A percentile compares a stretch with the other conserved stretches of the same genome.
Conservation (phyloP, 768 basidiomycete species). For the Roridomyces roridus region DNA sequence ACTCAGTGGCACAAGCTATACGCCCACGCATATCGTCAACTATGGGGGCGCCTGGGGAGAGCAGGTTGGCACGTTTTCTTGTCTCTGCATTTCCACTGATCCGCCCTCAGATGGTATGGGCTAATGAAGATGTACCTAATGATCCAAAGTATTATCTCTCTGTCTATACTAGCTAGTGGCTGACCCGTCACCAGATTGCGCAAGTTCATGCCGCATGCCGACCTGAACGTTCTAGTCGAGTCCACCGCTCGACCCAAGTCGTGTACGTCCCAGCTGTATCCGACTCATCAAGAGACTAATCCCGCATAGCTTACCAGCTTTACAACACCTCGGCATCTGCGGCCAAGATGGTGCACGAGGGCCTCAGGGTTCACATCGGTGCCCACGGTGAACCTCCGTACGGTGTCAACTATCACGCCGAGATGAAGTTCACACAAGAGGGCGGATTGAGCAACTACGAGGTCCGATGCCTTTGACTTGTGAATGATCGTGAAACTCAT, state of each 20-base stretch:
- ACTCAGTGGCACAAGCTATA: slow-evolving; percentile 71
- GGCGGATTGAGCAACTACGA: slow-evolving; percentile 78
- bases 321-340: slow-evolving; percentile 75
- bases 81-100: no score
- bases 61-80: slow-evolving; percentile 38
- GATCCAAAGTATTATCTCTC: slow-evolving; percentile 61
- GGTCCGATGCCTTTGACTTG: slow-evolving; percentile 39
- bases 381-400: slow-evolving; percentile 78
- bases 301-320: slow-evolving; percentile 57
- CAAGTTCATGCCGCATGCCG: slow-evolving; percentile 68
- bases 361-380: slow-evolving; percentile 68
- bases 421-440: slow-evolving; percentile 67
- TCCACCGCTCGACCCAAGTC: slow-evolving; percentile 62
- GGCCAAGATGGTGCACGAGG: slow-evolving; percentile 71
- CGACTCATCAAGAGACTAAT: neutral
- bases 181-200: slow-evolving; percentile 53
- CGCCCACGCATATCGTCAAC: slow-evolving; percentile 79
- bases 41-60: slow-evolving; percentile 79
- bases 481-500: neutral
- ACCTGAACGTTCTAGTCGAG: slow-evolving; percentile 64
- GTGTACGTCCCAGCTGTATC: slow-evolving; percentile 46
- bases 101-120: slow-evolving; percentile 53
- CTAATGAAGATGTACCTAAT: slow-evolving; percentile 65
- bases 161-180: neutral
- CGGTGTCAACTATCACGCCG: slow-evolving; percentile 79